Conservation (phyloP, 352 stramenopile genomes). For the Phytophthora citricola region DNA sequence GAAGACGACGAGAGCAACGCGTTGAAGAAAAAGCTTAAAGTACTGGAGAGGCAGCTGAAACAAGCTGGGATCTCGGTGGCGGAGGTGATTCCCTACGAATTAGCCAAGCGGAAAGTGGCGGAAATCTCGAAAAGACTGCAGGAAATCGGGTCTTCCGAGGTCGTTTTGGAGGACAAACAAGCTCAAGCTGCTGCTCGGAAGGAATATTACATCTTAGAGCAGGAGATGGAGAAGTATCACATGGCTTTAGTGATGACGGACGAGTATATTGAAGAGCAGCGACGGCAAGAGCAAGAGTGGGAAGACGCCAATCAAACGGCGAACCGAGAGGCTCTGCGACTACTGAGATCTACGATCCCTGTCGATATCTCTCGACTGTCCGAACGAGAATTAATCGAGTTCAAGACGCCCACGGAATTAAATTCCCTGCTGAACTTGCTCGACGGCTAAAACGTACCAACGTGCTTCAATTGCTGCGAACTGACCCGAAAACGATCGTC, state of each 20-base stretch:
- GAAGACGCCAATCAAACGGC: slow-evolving; percentile 57
- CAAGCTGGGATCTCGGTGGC: slow-evolving; percentile 83
- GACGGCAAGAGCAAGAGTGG: slow-evolving; percentile 71
- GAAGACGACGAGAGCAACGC: slow-evolving; percentile 57
- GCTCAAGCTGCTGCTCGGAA: slow-evolving; percentile 61
- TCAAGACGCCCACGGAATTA: slow-evolving; percentile 63
- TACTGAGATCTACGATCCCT: slow-evolving; percentile 78
- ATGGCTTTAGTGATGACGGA: slow-evolving; percentile 90
- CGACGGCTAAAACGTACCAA: slow-evolving; percentile 91
- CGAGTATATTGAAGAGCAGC: slow-evolving; percentile 89
- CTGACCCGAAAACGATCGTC: slow-evolving; percentile 72
- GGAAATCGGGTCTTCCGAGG: slow-evolving; percentile 83
- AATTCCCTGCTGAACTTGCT: slow-evolving; percentile 72
- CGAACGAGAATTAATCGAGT: slow-evolving; percentile 66
- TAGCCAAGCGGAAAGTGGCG: slow-evolving; percentile 77
- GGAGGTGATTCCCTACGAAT: slow-evolving; percentile 90
- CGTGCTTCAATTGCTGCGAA: slow-evolving; percentile 81
- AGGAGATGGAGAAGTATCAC: slow-evolving; percentile 93
- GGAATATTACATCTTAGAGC: slow-evolving; percentile 90
- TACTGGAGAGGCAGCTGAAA: slow-evolving; percentile 78
- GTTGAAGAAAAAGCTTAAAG: slow-evolving; percentile 69
- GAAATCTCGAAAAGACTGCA: slow-evolving; percentile 85
- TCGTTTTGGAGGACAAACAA: slow-evolving; percentile 55
- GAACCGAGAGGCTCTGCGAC: slow-evolving; percentile 64
- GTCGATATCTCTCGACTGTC: slow-evolving; percentile 84